Evolutionary conservation across 2,329 filamentous ascomycete genomes (phyloP).

Genomic region (Sarocladium oryzae): DNA sequence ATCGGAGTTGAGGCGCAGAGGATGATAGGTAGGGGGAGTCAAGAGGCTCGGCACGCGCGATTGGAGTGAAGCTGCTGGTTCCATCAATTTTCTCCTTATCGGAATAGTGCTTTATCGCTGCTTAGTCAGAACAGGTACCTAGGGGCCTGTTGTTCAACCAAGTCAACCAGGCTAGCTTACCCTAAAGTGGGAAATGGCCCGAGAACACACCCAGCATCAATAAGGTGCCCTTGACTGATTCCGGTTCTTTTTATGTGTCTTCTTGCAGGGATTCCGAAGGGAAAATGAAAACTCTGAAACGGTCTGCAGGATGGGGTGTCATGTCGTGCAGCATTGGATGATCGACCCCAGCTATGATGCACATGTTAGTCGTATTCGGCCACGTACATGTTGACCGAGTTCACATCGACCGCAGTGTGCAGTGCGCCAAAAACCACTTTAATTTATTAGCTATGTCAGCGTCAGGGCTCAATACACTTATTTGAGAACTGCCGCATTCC

Average conservation of each 20-base stretch:
- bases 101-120: background rate
- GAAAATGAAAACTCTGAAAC: background rate
- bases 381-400: conserved; percentile 1
- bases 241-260: background rate
- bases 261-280: background rate
- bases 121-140: background rate
- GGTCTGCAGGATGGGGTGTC: background rate
- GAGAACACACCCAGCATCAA: too few relatives aligned
- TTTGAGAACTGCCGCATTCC: too few relatives aligned
- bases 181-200: too few relatives aligned
- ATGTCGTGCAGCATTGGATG: conserved; percentile 1
- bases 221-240: too few relatives aligned
- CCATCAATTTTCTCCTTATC: conserved; percentile 9
- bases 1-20: background rate
- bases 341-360: background rate
- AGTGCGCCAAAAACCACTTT: background rate
- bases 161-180: background rate
- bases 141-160: background rate
- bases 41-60: background rate
- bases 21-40: conserved; percentile 2
- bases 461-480: background rate
- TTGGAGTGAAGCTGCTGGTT: background rate
- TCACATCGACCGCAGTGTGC: background rate
- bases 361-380: background rate
- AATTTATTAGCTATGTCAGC: too few relatives aligned